Conservation (phyloP, 1,139 yeast genomes). For the Suhomyces guaymorum region DNA sequence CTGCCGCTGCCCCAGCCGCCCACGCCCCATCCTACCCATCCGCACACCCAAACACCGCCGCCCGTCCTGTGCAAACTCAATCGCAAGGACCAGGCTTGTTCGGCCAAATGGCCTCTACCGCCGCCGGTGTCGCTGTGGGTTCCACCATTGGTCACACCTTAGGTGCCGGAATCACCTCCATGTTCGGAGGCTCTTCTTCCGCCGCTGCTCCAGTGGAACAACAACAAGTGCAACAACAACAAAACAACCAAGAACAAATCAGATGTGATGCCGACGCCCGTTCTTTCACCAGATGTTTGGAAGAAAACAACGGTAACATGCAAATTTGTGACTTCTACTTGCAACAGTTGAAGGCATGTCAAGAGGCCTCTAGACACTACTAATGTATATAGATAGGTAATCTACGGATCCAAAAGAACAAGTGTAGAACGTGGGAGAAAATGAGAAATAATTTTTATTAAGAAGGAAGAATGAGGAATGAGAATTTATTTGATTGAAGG, state of each 20-base stretch:
- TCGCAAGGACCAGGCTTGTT: constrained; percentile 74
- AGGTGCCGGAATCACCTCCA: constrained; percentile 88
- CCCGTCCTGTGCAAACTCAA: constrained; percentile 48
- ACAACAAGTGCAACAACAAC: constrained; percentile 37
- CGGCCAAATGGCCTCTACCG: constrained; percentile 97
- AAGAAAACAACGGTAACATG: constrained; percentile 92
- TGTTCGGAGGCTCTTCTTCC: constrained; percentile 82
- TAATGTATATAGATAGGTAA: constrained; percentile 25
- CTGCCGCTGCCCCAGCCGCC: constrained; percentile 64
- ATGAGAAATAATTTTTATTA: too few relatives aligned
- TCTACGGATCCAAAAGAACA: background rate
- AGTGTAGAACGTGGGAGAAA: too few relatives aligned
- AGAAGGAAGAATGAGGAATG: too few relatives aligned
- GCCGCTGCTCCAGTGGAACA: constrained; percentile 55
- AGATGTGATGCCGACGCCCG: constrained; percentile 92
- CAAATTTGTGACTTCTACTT: constrained; percentile 95
- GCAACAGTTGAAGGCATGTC: constrained; percentile 97
- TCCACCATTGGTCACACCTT: constrained; percentile 94
- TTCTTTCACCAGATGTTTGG: constrained; percentile 92
- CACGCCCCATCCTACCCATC: constrained; percentile 24
- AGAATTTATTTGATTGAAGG: too few relatives aligned
- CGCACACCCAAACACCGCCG: constrained; percentile 19
- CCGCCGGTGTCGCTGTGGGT: constrained; percentile 99
- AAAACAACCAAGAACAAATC: constrained; percentile 48
- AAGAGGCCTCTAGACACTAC: constrained; percentile 85